These are phyloP conservation scores for Tolypocladium ovalisporum DNA, from an alignment of 2,329 filamentous ascomycete species.

Conservation along the genomic window DNA sequence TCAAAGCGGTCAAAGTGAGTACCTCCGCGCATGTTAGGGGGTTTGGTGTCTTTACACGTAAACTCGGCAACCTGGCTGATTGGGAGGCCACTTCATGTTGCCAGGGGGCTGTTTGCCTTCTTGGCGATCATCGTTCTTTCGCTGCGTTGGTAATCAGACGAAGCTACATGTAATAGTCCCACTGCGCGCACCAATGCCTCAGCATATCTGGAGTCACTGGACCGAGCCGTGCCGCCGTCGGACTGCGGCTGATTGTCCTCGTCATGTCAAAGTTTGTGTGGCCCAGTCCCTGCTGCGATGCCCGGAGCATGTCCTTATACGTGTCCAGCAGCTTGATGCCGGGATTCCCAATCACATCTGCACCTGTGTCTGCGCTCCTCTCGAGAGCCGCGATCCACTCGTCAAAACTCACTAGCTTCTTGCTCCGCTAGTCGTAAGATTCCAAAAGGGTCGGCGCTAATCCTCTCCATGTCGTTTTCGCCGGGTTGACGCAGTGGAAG, in stretches of 20 bases:
- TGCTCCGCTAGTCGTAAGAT: conserved; percentile 27
- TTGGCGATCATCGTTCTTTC: too few relatives aligned
- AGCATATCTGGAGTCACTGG: conserved; percentile 32
- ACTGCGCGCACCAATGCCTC: conserved; percentile 36
- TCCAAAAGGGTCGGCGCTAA: conserved; percentile 28
- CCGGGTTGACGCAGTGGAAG: conserved; percentile 40
- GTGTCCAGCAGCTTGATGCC: conserved; percentile 42
- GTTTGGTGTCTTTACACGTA: too few relatives aligned
- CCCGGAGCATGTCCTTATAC: conserved; percentile 20
- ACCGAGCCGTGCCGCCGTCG: conserved; percentile 27
- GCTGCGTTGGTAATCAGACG: too few relatives aligned
- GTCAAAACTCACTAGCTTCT: conserved; percentile 25
- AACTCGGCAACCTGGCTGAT: too few relatives aligned
- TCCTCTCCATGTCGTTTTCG: conserved; percentile 24
- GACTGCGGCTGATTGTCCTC: conserved; percentile 26
- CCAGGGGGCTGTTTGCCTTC: too few relatives aligned
- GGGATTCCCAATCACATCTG: conserved; percentile 31
- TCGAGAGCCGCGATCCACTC: conserved; percentile 36
- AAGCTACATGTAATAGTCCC: conserved; percentile 26
- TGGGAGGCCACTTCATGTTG: too few relatives aligned
- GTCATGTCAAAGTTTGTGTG: conserved; percentile 28
- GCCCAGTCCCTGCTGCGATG: not conserved
- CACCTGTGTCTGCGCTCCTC: conserved; percentile 21
- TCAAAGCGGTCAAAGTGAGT: too few relatives aligned
- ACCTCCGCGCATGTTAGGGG: too few relatives aligned